Percentiles rank a stretch among this genome's conserved stretches.
These are phyloP conservation scores for Podospora didyma DNA, from an alignment of 495 filamentous ascomycete genomes.

Conservation along the genomic window DNA sequence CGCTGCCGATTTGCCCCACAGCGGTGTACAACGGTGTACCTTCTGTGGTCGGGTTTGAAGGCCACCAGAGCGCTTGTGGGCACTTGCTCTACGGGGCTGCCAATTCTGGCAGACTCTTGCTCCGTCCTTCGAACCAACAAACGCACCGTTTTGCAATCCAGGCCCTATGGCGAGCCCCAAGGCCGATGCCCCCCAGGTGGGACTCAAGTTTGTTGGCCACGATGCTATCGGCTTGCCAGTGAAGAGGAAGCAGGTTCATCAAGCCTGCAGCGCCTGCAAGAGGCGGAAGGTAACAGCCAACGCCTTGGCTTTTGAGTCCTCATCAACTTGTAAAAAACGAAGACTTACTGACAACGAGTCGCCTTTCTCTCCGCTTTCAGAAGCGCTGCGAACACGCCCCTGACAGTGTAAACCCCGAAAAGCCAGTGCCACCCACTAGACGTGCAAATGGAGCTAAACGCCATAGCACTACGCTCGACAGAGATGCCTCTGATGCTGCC, in stretches of 20 bases:
- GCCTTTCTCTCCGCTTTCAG: not conserved
- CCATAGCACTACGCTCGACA: conserved; percentile 1
- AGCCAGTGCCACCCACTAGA: no score
- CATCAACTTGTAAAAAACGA: no score
- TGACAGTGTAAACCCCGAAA: not conserved
- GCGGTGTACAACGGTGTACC: no score
- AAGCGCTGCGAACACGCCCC: conserved; percentile 19
- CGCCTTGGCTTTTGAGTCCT: no score
- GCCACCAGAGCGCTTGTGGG: no score
- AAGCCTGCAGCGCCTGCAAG: conserved; percentile 43
- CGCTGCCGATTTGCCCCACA: no score
- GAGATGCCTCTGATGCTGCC: conserved; percentile 22
- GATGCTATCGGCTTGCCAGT: conserved; percentile 39
- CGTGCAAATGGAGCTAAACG: not conserved
- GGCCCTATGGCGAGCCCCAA: not conserved
- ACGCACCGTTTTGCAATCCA: no score
- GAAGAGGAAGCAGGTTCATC: conserved; percentile 45
- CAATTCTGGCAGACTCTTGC: no score
- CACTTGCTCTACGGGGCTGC: no score
- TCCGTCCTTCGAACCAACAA: no score
- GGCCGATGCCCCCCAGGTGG: conserved; percentile 7
- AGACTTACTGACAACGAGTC: no score
- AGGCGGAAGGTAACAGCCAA: conserved; percentile 34
- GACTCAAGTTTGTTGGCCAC: conserved; percentile 44
- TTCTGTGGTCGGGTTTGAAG: no score